Evolutionary conservation across 805 yeast species (phyloP).

Genomic region (Lipomyces kockii): DNA sequence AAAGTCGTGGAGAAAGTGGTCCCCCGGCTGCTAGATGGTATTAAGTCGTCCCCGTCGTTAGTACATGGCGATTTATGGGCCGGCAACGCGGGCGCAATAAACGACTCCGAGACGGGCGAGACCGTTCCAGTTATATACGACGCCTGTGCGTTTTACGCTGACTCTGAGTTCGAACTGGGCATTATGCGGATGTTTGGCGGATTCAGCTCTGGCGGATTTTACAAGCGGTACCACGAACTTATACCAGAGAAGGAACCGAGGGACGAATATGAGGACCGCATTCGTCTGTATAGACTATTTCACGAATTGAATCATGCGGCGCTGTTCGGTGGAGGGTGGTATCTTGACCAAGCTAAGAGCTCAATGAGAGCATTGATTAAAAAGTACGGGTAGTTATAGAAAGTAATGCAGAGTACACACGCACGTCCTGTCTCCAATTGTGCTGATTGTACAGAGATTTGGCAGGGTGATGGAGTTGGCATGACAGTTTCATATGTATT

Average conservation of each 20-base stretch:
- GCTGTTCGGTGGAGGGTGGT: constrained; percentile 34
- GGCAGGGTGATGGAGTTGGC: no score
- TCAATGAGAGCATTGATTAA: constrained; percentile 17
- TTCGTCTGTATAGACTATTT: constrained; percentile 27
- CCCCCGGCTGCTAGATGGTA: constrained; percentile 18
- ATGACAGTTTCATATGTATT: no score
- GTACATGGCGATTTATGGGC: constrained; percentile 37
- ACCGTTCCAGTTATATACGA: constrained; percentile 30
- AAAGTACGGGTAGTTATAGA: constrained; percentile 9
- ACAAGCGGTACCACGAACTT: constrained; percentile 25
- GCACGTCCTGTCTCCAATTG: neutral
- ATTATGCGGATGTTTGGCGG: constrained; percentile 38
- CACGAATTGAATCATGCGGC: constrained; percentile 35
- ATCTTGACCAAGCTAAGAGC: constrained; percentile 26
- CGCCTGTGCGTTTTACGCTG: constrained; percentile 35
- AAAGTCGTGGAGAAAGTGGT: constrained; percentile 17
- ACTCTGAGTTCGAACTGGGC: constrained; percentile 36
- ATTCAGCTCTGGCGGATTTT: constrained; percentile 23
- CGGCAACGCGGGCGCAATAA: constrained; percentile 30
- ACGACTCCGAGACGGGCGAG: neutral
- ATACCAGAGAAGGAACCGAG: constrained; percentile 30
- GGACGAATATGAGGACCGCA: constrained; percentile 32
- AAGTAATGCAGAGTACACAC: neutral
- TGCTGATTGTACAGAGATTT: neutral
- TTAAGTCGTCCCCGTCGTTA: constrained; percentile 24